These are phyloP conservation scores for Cladophialophora bantiana DNA, from an alignment of 2,329 filamentous ascomycete genomes.

Conservation along the genomic window DNA sequence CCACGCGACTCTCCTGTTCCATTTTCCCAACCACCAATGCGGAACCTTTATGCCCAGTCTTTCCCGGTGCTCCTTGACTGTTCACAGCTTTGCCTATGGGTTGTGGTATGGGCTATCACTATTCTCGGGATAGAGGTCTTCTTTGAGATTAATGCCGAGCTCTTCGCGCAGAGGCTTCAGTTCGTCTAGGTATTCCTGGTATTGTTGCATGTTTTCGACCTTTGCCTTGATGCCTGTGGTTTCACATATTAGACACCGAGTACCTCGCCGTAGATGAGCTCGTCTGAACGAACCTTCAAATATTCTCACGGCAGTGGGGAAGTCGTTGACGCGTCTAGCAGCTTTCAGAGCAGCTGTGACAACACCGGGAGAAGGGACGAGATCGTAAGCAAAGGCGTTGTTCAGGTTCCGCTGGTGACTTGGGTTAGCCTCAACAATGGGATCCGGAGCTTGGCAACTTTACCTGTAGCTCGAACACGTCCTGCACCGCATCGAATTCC, in stretches of 20 bases:
- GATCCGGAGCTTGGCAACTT: conserved; percentile 19
- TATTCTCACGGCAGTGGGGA: conserved; percentile 94
- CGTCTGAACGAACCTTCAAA: conserved; percentile 80
- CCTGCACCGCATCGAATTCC: conserved; percentile 96
- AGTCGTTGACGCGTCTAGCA: conserved; percentile 96
- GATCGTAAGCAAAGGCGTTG: conserved; percentile 99
- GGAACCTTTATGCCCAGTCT: neutral
- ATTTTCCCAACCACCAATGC: conserved; percentile 7
- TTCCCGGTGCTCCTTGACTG: neutral
- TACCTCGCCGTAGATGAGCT: neutral
- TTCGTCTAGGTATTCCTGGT: conserved; percentile 87
- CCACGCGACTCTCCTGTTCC: conserved; percentile 14
- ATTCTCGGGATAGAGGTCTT: conserved; percentile 80
- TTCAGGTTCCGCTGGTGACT: conserved; percentile 84
- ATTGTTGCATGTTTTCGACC: conserved; percentile 98
- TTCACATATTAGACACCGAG: neutral
- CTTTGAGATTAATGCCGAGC: conserved; percentile 88
- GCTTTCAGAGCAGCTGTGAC: conserved; percentile 90
- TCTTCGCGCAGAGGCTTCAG: conserved; percentile 93
- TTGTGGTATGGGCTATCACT: conserved; percentile 41
- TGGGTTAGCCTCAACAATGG: conserved; percentile 19
- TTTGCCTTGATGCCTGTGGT: conserved; percentile 91
- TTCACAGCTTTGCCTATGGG: conserved; percentile 32
- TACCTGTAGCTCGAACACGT: conserved; percentile 99
- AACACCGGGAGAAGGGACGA: conserved; percentile 92